A percentile compares a stretch with the other conserved stretches of the same genome.
phyloP scores from a whole-genome alignment of 352 stramenopile genomes.

The Phytophthora hibernalis region DNA sequence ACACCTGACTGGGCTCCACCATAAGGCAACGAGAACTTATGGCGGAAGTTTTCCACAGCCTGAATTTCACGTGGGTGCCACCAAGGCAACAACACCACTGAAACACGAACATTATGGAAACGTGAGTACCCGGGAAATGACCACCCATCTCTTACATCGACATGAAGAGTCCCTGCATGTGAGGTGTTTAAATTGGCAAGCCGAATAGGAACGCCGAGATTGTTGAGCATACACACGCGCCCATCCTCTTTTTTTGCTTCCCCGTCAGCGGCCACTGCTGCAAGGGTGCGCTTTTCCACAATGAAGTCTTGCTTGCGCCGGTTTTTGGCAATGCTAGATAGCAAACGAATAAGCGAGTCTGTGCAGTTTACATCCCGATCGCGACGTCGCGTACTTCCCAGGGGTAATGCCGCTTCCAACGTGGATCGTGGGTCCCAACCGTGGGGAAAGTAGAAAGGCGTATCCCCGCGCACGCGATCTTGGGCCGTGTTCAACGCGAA shows the following conservation, averaged over 20 bases:
- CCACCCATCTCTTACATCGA: slow-evolving; percentile 89
- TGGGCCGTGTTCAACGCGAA: no score
- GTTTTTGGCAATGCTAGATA: slow-evolving; percentile 85
- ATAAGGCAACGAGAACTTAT: slow-evolving; percentile 86
- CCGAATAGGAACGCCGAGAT: slow-evolving; percentile 87
- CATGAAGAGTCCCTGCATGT: slow-evolving; percentile 75
- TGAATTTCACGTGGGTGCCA: slow-evolving; percentile 83
- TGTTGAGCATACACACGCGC: slow-evolving; percentile 89
- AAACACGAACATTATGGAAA: slow-evolving; percentile 87
- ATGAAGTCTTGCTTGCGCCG: slow-evolving; percentile 76
- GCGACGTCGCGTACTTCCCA: no score
- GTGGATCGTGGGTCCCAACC: no score
- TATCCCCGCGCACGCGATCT: no score
- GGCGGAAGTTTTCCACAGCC: slow-evolving; percentile 73
- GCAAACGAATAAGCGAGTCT: slow-evolving; percentile 79
- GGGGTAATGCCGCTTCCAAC: no score
- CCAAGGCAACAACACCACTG: slow-evolving; percentile 88
- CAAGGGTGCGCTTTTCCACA: slow-evolving; percentile 77
- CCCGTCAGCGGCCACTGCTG: slow-evolving; percentile 76
- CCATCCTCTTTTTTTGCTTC: slow-evolving; percentile 88
- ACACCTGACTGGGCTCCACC: slow-evolving; percentile 87
- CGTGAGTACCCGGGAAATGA: slow-evolving; percentile 80
- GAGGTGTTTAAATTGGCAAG: slow-evolving; percentile 91
- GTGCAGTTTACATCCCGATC: slow-evolving; percentile 91
- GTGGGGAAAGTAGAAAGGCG: no score